Evolutionary conservation across 1,284 basidiomycete genomes (phyloP), one percentile per base, ranked within the genome.

Genomic region (Sphaerobolus stellatus): DNA sequence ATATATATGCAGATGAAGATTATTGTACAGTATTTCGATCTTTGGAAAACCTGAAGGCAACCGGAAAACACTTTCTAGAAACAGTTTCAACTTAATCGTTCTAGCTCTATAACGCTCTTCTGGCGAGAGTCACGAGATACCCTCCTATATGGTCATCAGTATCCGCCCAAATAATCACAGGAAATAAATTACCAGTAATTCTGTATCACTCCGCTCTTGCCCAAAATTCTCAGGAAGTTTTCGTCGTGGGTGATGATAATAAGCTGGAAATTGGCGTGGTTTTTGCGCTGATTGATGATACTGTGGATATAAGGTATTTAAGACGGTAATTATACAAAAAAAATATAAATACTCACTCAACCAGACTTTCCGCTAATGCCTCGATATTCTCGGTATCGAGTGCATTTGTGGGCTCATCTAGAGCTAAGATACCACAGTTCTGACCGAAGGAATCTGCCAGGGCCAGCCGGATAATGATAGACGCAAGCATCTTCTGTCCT

Each of bases 361-460:
- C 87, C 20, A 99, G 80, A 62, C 94, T 92, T 38, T 82, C 81
- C 6, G 97, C 96, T 14, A 99, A 77, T 4, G 95, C 94, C 65
- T 95, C 90, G 60, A 99, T 96, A 66, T 98, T 99, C 71, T 98
- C 95, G 24, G 88, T 85, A 68, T 99, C 97, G 36, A 99, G 75
- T 41, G 97, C 98, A 57, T 98, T 99, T 22, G 97, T 99, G 11
- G 97, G 97, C 72, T 99, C 97, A 66, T 99, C 97, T 50, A 99
- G 76, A 1, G 97, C 97, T 40, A 99, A 81, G 59, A 99, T 98
- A 14, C 96, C 96, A 70, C 96, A 99, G 61, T 98, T 96, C 68
- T 94, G 92, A 3, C 94, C 93, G 65, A 99, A 99, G 3, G 93
- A 96, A 69, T 99, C 97, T 8, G 96, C 96, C 24, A 99, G 79